Evolutionary conservation across 1,284 basidiomycete species (phyloP), one percentile per base, ranked within the genome.

Genomic region (Sphaerobolus stellatus): DNA sequence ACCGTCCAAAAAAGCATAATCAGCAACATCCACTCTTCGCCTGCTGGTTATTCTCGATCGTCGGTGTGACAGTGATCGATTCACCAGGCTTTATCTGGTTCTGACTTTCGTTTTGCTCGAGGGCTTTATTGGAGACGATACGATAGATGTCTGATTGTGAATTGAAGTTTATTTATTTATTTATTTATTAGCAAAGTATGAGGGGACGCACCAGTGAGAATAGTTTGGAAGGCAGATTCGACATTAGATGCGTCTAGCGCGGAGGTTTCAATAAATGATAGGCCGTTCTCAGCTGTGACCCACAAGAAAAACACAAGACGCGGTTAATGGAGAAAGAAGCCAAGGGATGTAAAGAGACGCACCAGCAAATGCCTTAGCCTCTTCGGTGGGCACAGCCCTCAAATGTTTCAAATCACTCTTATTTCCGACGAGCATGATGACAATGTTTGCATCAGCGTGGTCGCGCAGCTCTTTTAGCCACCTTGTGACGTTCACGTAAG

Each of bases 171-270:
- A 13, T n/a, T 31, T 13, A 13, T 50, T 13, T n/a, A 52, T 18
- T 28, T 25, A 28, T 28, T 49, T 25, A 33, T 20, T 20, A 7
- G 28, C 57, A 24, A 27, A 43, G 56, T 30, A 20, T 56, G 65
- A 47, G 27, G 49, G 59, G 18, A 73, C 84, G 59, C 54, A 94
- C 94, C 94, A 52, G 92, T 91, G 58, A 99, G 81, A 68, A 98
- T 98, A 65, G 88, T 95, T 75, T 98, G 94, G 87, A 99, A 99
- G 51, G 96, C 94, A 53, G 82, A 75, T 75, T 98, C 96, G 72
- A 99, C 97, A 75, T 98, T 98, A 52, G 92, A 94, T 63, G 95
- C 94, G 82, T 99, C 96, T 81, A 99, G 86, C 71, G 97, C 96
- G 65, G 97, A 99, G 58, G 96, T 99, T 80, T 99, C 96, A 65